Percentiles rank a stretch among this genome's conserved stretches.
These are phyloP conservation scores for Aspergillus carbonarius DNA, from an alignment of 2,329 filamentous ascomycete genomes.

Conservation along the genomic window DNA sequence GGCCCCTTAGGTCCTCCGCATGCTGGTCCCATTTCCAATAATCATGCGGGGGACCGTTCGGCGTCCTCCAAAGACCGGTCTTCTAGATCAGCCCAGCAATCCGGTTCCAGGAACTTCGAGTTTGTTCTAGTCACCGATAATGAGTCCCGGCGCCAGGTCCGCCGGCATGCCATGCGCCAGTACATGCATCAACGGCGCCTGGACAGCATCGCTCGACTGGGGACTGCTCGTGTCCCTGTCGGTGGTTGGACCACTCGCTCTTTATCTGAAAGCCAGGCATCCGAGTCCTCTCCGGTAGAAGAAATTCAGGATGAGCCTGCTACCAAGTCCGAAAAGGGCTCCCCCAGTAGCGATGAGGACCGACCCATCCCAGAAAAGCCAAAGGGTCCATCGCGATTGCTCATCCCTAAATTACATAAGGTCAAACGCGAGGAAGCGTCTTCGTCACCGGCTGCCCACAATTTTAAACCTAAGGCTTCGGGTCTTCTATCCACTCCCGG, in stretches of 20 bases:
- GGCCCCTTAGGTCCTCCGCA: neutral
- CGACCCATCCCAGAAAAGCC: constrained; percentile 1
- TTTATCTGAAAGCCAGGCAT: constrained; percentile 5
- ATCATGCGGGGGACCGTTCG: constrained; percentile 11
- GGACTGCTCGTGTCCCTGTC: constrained; percentile 28
- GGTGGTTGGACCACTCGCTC: constrained; percentile 24
- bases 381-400: constrained; percentile 5
- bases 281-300: constrained; percentile 14
- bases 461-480: constrained; percentile 2
- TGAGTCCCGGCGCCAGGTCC: constrained; percentile 33
- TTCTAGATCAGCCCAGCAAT: constrained; percentile 5
- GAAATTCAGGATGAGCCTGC: constrained; percentile 9
- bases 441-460: constrained; percentile 3
- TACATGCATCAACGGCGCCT: constrained; percentile 35
- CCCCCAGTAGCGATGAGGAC: constrained; percentile 12
- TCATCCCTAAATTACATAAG: constrained; percentile 11
- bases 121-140: constrained; percentile 35
- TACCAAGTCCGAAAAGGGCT: constrained; percentile 4
- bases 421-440: constrained; percentile 17
- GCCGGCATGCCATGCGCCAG: constrained; percentile 38
- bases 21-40: constrained; percentile 9
- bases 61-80: constrained; percentile 5
- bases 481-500: constrained; percentile 19
- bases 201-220: constrained; percentile 33
- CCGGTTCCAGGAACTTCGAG: constrained; percentile 28